Base-by-base conservation (phyloP, 352 stramenopile species). In the Pythium insidiosum region DNA sequence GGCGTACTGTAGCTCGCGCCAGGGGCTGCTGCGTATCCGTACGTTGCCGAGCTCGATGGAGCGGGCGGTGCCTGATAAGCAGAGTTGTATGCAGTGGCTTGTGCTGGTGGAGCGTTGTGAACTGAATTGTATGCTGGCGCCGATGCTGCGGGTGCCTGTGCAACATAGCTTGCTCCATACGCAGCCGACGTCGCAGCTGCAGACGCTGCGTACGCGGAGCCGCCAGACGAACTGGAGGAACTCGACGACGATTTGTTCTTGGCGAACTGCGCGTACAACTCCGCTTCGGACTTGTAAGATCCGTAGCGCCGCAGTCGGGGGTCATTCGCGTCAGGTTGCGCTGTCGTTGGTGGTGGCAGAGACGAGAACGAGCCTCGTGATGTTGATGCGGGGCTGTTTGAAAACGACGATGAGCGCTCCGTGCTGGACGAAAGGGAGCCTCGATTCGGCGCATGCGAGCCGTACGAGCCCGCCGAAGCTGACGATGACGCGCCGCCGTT, bases 261-360 rank as follows among this genome's bases (percentile, higher is more conserved):
- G 18, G 74, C 59, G 47, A 88, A 93, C 45, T 91, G 64, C 25
- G 74, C 78, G 42, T 93, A 90, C 7, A 93, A 53, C 47, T 93
- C 81, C 6, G 60, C 50, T 48, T 93, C 78, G 1, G 73, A 84
- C 47, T 90, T 90, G 72, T 93, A 93, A 15, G 66, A 54, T 16
- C 61, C 68, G 51, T 79, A 89, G 23, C 81, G 81, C 26, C 61
- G 62, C 45, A 91, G 43, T 13, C 81, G 72, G 35, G 78, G 78
- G 50, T 93, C 81, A 23, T 81, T 64, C 2, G 35, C 47, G 12
- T 12, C 34, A n/a, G 52, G 40, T 35, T 53, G 29, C 19, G 22
- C 31, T n/a, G 25, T 59, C 16, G 34, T 46, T 19, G 69, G 63
- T 20, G 76, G 56, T 12, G 68, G 43, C 5, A 68, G 53, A 5